Evolutionary conservation across 2,329 filamentous ascomycete genomes (phyloP), one percentile per base, ranked within the genome.

Genomic region (Ophiosphaerella herpotricha): DNA sequence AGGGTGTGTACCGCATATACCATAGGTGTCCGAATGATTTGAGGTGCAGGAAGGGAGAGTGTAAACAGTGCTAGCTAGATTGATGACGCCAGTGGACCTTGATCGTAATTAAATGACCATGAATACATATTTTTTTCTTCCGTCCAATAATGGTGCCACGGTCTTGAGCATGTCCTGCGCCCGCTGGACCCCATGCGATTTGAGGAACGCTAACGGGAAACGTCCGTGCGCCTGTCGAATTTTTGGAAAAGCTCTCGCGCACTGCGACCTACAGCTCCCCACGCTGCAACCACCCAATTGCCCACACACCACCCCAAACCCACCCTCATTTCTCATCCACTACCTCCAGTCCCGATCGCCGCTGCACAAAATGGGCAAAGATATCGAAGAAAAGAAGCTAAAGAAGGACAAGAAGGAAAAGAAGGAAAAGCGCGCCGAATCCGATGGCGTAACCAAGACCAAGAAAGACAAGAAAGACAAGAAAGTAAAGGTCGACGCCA

Each of bases 381-480:
- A 70, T 49, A 55, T 61, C 18, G 59, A 68, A 46, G 73, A 74
- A 58, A 73, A 73, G 64, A 75, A 69, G 61, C 50, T 70, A 41
- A 72, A 71, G 64, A 73, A 73, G 69, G 74, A 74, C 36, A 88
- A 76, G 71, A 82, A 75, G 56, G 77, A 76, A 60, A 82, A 89
- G 82, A 88, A 89, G 78, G 85, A 89, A 63, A 89, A 89, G 83
- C 83, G 75, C 55, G 61, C 70, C 26, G 72, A 74, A 55, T 62
- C 57, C 16, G 71, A 74, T 35, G 72, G 71, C 55, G 65, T 74
- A 13, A 64, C 67, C 48, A 74, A 74, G 70, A 71, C 70, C 44
- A 88, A 89, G 79, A 88, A 78, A 64, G 73, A 74, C 43, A 77
- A 77, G 70, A 82, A 82, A 69, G 79, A 82, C 37, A 89, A 89